Conservation (phyloP, 768 basidiomycete genomes). For the Tricholoma saponaceum region DNA sequence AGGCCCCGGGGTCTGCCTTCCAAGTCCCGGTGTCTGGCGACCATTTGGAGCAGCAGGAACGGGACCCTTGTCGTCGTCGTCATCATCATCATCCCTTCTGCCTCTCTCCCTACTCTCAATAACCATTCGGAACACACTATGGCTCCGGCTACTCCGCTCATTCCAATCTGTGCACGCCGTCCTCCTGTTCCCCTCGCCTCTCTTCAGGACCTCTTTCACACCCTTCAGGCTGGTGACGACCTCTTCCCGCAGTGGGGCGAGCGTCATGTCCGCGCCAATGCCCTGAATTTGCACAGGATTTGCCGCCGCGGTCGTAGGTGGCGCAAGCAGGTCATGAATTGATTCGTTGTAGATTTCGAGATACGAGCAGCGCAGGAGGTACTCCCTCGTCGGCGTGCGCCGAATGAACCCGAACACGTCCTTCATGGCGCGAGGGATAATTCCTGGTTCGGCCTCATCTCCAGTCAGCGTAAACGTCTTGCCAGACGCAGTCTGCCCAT, state of each 20-base stretch:
- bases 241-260: slow-evolving; percentile 82
- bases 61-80: slow-evolving; percentile 35
- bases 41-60: slow-evolving; percentile 23
- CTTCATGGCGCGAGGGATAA: slow-evolving; percentile 89
- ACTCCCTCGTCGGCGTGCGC: slow-evolving; percentile 75
- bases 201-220: slow-evolving; percentile 77
- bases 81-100: slow-evolving; percentile 27
- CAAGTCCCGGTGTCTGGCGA: slow-evolving; percentile 25
- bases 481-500: slow-evolving; percentile 83
- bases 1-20: slow-evolving; percentile 38
- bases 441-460: slow-evolving; percentile 81
- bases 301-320: slow-evolving; percentile 46
- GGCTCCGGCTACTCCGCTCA: slow-evolving; percentile 89
- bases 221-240: slow-evolving; percentile 89
- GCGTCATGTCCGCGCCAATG: slow-evolving; percentile 52
- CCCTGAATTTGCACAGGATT: slow-evolving; percentile 76
- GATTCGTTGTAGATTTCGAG: slow-evolving; percentile 97
- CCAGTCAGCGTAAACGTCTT: slow-evolving; percentile 62
- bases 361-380: slow-evolving; percentile 93
- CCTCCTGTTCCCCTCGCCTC: slow-evolving; percentile 83
- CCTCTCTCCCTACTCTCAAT: slow-evolving; percentile 81
- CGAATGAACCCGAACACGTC: slow-evolving; percentile 88
- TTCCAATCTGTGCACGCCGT: slow-evolving; percentile 99
- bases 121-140: slow-evolving; percentile 91
- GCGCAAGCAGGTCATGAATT: slow-evolving; percentile 82